These are phyloP conservation scores for Miscanthus lutarioriparius DNA, from an alignment of 176 grass and related monocot genomes.

Conservation along the genomic window DNA sequence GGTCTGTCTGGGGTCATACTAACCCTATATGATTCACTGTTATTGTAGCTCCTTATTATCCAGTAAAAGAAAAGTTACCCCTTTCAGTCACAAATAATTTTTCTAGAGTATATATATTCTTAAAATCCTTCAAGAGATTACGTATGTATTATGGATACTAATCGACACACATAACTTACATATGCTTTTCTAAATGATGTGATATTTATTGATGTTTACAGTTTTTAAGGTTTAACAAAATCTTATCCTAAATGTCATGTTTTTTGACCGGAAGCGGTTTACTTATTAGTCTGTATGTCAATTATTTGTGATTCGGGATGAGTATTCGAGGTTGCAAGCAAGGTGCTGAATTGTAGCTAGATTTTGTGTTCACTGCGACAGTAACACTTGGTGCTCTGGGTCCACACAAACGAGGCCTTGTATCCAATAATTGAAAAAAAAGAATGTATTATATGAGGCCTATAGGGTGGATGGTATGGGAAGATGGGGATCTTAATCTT, in stretches of 20 bases:
- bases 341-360: slow-evolving; percentile 10
- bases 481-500: slow-evolving; percentile 92
- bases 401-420: slow-evolving; percentile 37
- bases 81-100: neutral
- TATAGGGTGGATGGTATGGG: slow-evolving; percentile 42
- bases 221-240: neutral
- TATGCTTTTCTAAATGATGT: neutral
- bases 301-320: neutral
- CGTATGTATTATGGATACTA: neutral
- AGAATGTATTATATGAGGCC: slow-evolving; percentile 40
- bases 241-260: neutral
- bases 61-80: neutral
- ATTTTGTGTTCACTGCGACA: slow-evolving; percentile 39
- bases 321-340: slow-evolving; percentile 22
- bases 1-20: neutral
- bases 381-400: slow-evolving; percentile 43
- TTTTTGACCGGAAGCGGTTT: neutral
- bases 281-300: neutral
- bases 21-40: neutral
- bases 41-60: neutral
- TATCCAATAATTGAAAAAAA: slow-evolving; percentile 47
- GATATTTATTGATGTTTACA: neutral
- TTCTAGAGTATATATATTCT: neutral
- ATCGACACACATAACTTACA: neutral
- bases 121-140: neutral